Conservation (phyloP, 768 basidiomycete genomes). For the Amyloporia xantha region DNA sequence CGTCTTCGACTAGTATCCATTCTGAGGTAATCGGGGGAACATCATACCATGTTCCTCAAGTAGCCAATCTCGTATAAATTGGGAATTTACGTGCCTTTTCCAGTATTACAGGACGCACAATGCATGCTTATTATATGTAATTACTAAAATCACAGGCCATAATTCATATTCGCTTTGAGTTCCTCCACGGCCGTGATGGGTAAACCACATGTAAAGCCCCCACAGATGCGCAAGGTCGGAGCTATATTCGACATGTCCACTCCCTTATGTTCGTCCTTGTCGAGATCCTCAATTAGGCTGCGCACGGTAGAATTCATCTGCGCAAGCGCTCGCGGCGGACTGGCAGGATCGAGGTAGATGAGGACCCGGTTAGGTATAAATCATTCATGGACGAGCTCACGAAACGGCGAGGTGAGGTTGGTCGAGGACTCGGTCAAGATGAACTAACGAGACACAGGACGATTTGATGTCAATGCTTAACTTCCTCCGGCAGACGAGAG, state of each 20-base stretch:
- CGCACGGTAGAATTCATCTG: constrained; percentile 15
- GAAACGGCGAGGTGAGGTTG: constrained; percentile 3
- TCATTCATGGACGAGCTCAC: constrained; percentile 7
- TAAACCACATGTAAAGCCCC: constrained; percentile 21
- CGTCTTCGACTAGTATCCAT: no score
- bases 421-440: constrained; percentile 13
- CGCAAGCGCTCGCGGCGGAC: constrained; percentile 16
- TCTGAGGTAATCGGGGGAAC: no score
- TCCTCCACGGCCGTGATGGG: constrained; percentile 17
- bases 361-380: constrained; percentile 22
- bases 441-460: constrained; percentile 10
- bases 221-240: constrained; percentile 19
- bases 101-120: no score
- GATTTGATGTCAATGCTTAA: neutral
- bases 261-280: constrained; percentile 1
- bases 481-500: neutral
- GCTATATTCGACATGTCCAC: neutral
- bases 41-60: no score
- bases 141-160: no score
- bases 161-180: constrained; percentile 8
- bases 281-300: constrained; percentile 8
- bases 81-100: no score
- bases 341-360: constrained; percentile 15
- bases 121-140: no score
- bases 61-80: no score